phyloP scores from a whole-genome alignment of 2,329 filamentous ascomycete species.

The Ceratocystis smalleyi region DNA sequence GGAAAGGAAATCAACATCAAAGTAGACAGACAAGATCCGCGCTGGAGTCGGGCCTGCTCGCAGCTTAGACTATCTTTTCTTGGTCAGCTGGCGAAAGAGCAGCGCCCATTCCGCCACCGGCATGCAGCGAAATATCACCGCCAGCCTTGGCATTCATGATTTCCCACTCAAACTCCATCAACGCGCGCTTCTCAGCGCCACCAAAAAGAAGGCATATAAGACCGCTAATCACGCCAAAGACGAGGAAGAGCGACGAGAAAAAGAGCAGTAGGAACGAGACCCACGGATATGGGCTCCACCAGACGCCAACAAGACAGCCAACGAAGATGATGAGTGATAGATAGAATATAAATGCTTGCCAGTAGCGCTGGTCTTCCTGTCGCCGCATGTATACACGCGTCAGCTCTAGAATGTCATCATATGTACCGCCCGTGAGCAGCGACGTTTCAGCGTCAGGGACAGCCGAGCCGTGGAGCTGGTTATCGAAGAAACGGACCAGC shows the following conservation, averaged over 20 bases:
- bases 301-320: conserved; percentile 64
- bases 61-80: conserved; percentile 13
- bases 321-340: conserved; percentile 50
- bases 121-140: conserved; percentile 13
- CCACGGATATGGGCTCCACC: conserved; percentile 67
- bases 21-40: no score
- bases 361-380: conserved; percentile 54
- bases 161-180: conserved; percentile 92
- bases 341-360: conserved; percentile 61
- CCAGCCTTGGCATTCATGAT: conserved; percentile 49
- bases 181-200: conserved; percentile 60
- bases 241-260: conserved; percentile 60
- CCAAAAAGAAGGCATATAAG: conserved; percentile 80
- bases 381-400: conserved; percentile 52
- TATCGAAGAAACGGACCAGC: conserved; percentile 21
- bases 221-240: conserved; percentile 65
- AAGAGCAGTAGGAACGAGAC: conserved; percentile 69
- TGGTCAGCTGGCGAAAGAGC: conserved; percentile 1
- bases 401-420: conserved; percentile 56
- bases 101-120: conserved; percentile 1
- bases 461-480: conserved; percentile 23
- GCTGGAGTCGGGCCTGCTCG: no score
- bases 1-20: not conserved
- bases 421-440: conserved; percentile 22
- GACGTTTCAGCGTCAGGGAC: conserved; percentile 18